These are phyloP conservation scores for Hanseniaspora uvarum DNA, from an alignment of 1,139 yeast genomes.

Conservation along the genomic window DNA sequence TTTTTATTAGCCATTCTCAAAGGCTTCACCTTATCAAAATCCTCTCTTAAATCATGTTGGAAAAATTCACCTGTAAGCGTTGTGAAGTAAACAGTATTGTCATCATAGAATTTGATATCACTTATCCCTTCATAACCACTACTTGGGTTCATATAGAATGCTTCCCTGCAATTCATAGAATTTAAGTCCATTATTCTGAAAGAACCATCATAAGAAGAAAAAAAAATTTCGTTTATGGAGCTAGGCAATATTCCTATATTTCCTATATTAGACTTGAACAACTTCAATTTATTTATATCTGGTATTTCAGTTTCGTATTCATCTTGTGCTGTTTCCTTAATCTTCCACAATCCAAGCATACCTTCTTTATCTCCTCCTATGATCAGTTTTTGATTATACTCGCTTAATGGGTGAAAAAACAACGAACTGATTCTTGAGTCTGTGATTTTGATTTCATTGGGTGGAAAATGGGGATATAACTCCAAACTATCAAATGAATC, in stretches of 20 bases:
- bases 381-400: slow-evolving; percentile 43
- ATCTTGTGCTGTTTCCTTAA: slow-evolving; percentile 28
- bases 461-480: slow-evolving; percentile 49
- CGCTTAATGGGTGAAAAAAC: slow-evolving; percentile 61
- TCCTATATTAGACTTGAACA: slow-evolving; percentile 69
- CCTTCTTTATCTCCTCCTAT: slow-evolving; percentile 85
- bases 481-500: slow-evolving; percentile 30
- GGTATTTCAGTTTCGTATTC: slow-evolving; percentile 41
- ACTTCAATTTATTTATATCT: slow-evolving; percentile 52
- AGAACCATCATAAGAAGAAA: slow-evolving; percentile 81
- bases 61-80: slow-evolving; percentile 74
- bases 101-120: slow-evolving; percentile 49
- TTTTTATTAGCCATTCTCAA: slow-evolving; percentile 72
- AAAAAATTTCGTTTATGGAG: slow-evolving; percentile 46
- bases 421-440: slow-evolving; percentile 65
- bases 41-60: slow-evolving; percentile 52
- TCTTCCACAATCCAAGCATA: slow-evolving; percentile 81
- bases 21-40: slow-evolving; percentile 22
- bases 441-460: slow-evolving; percentile 62
- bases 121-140: slow-evolving; percentile 45
- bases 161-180: slow-evolving; percentile 49
- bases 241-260: slow-evolving; percentile 46
- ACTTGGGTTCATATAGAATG: slow-evolving; percentile 45
- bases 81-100: slow-evolving; percentile 54
- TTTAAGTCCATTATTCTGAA: slow-evolving; percentile 61